A percentile compares a stretch with the other conserved stretches of the same genome.
These are phyloP conservation scores for Chytriomyces sp. DNA, from an alignment of 192 early-diverging fungal genomes.

Conservation along the genomic window DNA sequence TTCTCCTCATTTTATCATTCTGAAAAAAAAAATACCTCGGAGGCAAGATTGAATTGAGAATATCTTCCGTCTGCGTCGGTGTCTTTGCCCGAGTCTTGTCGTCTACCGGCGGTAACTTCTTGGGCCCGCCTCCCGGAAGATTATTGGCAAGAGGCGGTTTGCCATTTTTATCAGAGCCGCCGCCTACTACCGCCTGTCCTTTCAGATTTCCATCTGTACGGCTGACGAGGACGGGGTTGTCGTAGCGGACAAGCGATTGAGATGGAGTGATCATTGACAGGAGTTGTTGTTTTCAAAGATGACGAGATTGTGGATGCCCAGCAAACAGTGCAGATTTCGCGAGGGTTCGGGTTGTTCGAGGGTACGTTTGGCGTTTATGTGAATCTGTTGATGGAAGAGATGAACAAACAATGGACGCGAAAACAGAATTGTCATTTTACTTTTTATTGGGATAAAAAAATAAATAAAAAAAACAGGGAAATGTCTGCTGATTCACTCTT, in stretches of 20 bases:
- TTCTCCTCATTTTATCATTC: background rate
- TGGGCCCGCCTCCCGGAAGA: slow-evolving; percentile 36
- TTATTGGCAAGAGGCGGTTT: slow-evolving; percentile 35
- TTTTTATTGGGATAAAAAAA: background rate
- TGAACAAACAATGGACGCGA: background rate
- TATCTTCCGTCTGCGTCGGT: slow-evolving; percentile 67
- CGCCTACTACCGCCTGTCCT: slow-evolving; percentile 27
- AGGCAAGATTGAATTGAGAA: slow-evolving; percentile 66
- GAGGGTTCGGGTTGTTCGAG: too few relatives aligned
- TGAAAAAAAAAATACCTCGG: slow-evolving; percentile 49
- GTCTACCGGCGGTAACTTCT: slow-evolving; percentile 65
- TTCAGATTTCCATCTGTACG: slow-evolving; percentile 49
- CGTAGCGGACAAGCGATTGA: slow-evolving; percentile 64
- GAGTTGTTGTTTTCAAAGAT: background rate
- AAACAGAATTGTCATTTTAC: slow-evolving; percentile 21
- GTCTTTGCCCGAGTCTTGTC: slow-evolving; percentile 64
- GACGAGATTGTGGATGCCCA: too few relatives aligned
- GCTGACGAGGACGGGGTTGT: slow-evolving; percentile 67
- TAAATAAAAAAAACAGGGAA: background rate
- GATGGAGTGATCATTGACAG: slow-evolving; percentile 45
- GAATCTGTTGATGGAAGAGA: background rate
- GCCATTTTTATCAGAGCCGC: slow-evolving; percentile 20
- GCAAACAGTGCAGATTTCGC: too few relatives aligned
- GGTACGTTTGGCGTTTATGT: too few relatives aligned
- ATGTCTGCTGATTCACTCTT: background rate